phyloP scores from a whole-genome alignment of 1,139 yeast genomes.

The Spencermartinsiella ligniputridi region DNA sequence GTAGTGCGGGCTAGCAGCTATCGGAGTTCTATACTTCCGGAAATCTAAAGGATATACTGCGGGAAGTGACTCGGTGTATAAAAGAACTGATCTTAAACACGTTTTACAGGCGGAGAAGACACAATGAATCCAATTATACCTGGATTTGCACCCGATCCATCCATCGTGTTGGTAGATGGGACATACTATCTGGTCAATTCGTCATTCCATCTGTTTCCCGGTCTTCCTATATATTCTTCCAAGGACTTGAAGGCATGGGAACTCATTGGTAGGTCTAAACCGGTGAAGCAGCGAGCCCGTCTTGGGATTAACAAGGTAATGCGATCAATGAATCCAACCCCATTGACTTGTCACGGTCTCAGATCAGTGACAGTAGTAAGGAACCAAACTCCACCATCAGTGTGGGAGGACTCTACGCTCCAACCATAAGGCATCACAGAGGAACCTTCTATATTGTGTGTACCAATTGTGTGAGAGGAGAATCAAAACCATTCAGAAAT shows the following conservation, averaged over 20 bases:
- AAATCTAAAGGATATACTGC: no score
- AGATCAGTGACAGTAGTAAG: neutral
- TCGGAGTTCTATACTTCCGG: no score
- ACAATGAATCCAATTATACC: slow-evolving; percentile 5
- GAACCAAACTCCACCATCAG: neutral
- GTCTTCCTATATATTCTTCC: slow-evolving; percentile 2
- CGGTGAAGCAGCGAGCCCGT: no score
- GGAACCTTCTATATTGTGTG: slow-evolving; percentile 6
- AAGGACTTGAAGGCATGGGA: slow-evolving; percentile 3
- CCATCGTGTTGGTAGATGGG: slow-evolving; percentile 3
- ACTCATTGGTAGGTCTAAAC: neutral
- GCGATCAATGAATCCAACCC: neutral
- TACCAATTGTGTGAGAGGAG: slow-evolving; percentile 3
- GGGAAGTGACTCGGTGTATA: no score
- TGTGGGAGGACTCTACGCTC: slow-evolving; percentile 5
- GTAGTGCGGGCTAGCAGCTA: no score
- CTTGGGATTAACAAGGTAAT: neutral
- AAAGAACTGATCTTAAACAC: no score
- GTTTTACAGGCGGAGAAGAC: no score
- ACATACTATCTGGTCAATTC: slow-evolving; percentile 4
- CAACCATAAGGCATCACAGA: slow-evolving; percentile 3
- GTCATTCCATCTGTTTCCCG: slow-evolving; percentile 4
- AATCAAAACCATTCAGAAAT: neutral
- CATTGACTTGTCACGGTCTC: slow-evolving; percentile 1
- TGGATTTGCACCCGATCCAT: slow-evolving; percentile 5